Percentiles rank a stretch among this genome's conserved stretches.
phyloP scores from a whole-genome alignment of 1,284 basidiomycete species.

The Moesziomyces antarcticus region DNA sequence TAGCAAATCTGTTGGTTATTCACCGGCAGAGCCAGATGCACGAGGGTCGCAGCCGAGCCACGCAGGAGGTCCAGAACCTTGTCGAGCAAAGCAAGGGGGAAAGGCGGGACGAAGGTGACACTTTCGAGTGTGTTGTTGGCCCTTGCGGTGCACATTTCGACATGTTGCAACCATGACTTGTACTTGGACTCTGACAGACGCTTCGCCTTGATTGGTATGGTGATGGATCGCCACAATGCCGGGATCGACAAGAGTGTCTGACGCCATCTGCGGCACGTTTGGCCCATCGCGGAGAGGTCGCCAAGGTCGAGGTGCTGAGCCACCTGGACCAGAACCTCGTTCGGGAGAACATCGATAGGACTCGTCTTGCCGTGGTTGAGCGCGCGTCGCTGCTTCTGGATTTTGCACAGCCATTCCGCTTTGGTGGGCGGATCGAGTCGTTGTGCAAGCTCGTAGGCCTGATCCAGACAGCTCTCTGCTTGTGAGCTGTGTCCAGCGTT shows the following conservation, averaged over 20 bases:
- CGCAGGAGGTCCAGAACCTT: constrained; percentile 10
- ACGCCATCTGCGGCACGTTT: constrained; percentile 18
- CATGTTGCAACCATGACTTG: constrained; percentile 8
- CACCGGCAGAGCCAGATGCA: constrained; percentile 7
- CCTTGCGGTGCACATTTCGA: constrained; percentile 1
- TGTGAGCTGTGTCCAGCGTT: constrained; percentile 10
- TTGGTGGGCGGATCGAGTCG: constrained; percentile 4
- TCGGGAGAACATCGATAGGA: constrained; percentile 11
- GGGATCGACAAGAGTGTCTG: constrained; percentile 4
- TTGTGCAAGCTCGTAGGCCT: constrained; percentile 4
- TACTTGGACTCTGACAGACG: neutral
- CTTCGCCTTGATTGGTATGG: neutral
- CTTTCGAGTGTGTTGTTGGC: constrained; percentile 16
- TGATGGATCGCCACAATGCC: constrained; percentile 9
- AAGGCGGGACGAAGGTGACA: neutral
- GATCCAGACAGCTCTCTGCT: constrained; percentile 22
- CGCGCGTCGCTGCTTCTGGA: constrained; percentile 20
- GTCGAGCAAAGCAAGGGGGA: constrained; percentile 1
- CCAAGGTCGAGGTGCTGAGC: constrained; percentile 4
- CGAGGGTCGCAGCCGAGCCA: constrained; percentile 8
- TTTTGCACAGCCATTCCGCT: constrained; percentile 5
- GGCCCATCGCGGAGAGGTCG: constrained; percentile 9
- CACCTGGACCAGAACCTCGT: constrained; percentile 17
- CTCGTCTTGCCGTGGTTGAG: neutral
- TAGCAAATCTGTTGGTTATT: neutral